Evolutionary conservation across 495 filamentous ascomycete species (phyloP).

Genomic region (Penicillium macrosclerotiorum): DNA sequence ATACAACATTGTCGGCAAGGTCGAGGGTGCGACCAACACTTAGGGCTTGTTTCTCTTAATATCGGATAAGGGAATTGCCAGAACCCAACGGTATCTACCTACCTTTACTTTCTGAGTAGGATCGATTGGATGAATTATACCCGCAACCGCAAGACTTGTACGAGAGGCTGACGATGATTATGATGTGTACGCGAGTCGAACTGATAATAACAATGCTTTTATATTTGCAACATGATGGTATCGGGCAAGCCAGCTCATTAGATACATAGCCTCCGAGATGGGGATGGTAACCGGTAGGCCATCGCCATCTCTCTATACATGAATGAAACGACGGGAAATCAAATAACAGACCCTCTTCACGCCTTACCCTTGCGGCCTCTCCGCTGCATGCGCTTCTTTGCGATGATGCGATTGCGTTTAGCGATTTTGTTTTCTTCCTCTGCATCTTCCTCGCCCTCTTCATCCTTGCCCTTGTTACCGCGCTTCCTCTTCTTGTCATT

Average conservation of each 20-base stretch:
- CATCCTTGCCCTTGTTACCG: slow-evolving; percentile 21
- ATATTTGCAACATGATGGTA: slow-evolving; percentile 17
- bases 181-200: neutral
- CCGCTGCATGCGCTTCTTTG: slow-evolving; percentile 63
- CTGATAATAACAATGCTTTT: slow-evolving; percentile 25
- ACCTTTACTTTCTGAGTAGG: too few species aligned
- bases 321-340: neutral
- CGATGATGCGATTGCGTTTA: slow-evolving; percentile 64
- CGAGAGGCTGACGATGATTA: neutral
- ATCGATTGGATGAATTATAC: slow-evolving; percentile 9
- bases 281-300: slow-evolving; percentile 1
- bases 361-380: slow-evolving; percentile 46
- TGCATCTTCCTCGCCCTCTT: slow-evolving; percentile 23
- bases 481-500: slow-evolving; percentile 46
- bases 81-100: too few species aligned
- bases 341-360: slow-evolving; percentile 10
- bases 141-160: slow-evolving; percentile 1
- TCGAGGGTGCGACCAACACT: slow-evolving; percentile 49
- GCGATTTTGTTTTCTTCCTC: slow-evolving; percentile 55
- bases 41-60: slow-evolving; percentile 6
- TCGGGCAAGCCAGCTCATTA: slow-evolving; percentile 14
- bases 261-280: slow-evolving; percentile 2
- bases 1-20: slow-evolving; percentile 87
- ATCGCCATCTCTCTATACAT: slow-evolving; percentile 17
- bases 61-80: neutral